These are phyloP conservation scores for Aspergillus avenaceus DNA, from an alignment of 495 filamentous ascomycete species.

Conservation along the genomic window DNA sequence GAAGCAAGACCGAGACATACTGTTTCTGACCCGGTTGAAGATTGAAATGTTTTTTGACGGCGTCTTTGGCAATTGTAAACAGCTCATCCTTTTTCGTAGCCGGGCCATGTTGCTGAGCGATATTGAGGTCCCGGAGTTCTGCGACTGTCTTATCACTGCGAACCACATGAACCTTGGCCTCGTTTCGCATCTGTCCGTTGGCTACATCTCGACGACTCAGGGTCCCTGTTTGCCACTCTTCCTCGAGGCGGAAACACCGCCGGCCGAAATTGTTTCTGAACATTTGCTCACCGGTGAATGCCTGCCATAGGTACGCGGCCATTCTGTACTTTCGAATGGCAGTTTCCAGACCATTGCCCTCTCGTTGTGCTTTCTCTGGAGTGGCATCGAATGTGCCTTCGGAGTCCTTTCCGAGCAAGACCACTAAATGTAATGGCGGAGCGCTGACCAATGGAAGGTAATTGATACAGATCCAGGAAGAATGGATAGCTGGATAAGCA, in stretches of 20 bases:
- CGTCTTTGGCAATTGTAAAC: constrained; percentile 69
- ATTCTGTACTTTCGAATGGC: constrained; percentile 85
- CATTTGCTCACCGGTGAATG: constrained; percentile 94
- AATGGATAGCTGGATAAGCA: constrained; percentile 65
- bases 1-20: constrained; percentile 76
- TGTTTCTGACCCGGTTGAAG: constrained; percentile 70
- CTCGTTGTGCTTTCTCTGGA: constrained; percentile 66
- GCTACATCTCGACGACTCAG: constrained; percentile 67
- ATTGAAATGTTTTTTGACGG: constrained; percentile 70
- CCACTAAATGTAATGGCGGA: constrained; percentile 80
- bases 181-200: constrained; percentile 71
- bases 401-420: constrained; percentile 82
- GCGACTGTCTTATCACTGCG: constrained; percentile 76
- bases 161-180: constrained; percentile 83
- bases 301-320: constrained; percentile 92
- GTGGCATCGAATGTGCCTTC: constrained; percentile 80
- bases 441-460: constrained; percentile 73
- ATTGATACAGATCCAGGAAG: constrained; percentile 73
- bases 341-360: constrained; percentile 74
- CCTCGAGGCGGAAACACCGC: constrained; percentile 82
- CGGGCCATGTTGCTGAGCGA: constrained; percentile 72
- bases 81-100: constrained; percentile 67
- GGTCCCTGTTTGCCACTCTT: constrained; percentile 84
- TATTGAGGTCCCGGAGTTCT: constrained; percentile 72
- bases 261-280: constrained; percentile 78